Evolutionary conservation across 495 filamentous ascomycete species (phyloP).

Genomic region (Corynascus novoguineensis): DNA sequence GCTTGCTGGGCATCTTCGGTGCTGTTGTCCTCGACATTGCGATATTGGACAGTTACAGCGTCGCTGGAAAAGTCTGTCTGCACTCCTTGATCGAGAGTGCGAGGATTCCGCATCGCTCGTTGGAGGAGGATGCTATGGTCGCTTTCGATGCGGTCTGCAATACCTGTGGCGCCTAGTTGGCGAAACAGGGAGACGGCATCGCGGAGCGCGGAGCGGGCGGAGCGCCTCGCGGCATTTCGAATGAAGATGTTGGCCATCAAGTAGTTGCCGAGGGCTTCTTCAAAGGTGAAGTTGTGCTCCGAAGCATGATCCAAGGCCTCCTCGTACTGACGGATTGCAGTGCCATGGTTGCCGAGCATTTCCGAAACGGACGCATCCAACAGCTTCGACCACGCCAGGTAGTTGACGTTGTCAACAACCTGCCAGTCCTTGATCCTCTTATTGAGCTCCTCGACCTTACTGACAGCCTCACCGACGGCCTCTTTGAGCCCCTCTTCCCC

Average conservation of each 20-base stretch:
- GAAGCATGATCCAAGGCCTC: conserved; percentile 73
- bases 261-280: conserved; percentile 76
- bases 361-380: conserved; percentile 71
- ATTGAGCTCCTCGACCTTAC: conserved; percentile 48
- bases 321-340: conserved; percentile 64
- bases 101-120: conserved; percentile 53
- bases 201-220: conserved; percentile 63
- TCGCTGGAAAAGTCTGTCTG: conserved; percentile 69
- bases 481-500: conserved; percentile 46
- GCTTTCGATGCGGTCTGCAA: conserved; percentile 62
- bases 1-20: conserved; percentile 52
- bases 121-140: conserved; percentile 69
- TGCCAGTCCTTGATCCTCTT: conserved; percentile 64
- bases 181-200: conserved; percentile 71
- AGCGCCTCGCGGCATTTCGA: conserved; percentile 62
- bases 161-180: conserved; percentile 66
- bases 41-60: conserved; percentile 51
- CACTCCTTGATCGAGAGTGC: conserved; percentile 61
- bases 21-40: conserved; percentile 48
- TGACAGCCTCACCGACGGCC: conserved; percentile 51
- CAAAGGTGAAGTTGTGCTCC: conserved; percentile 68
- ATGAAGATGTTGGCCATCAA: conserved; percentile 70
- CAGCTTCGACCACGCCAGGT: conserved; percentile 67
- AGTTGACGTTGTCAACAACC: conserved; percentile 68
- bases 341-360: conserved; percentile 54